Conservation (phyloP, 2,329 filamentous ascomycete genomes). For the Cladorrhinum sp. region DNA sequence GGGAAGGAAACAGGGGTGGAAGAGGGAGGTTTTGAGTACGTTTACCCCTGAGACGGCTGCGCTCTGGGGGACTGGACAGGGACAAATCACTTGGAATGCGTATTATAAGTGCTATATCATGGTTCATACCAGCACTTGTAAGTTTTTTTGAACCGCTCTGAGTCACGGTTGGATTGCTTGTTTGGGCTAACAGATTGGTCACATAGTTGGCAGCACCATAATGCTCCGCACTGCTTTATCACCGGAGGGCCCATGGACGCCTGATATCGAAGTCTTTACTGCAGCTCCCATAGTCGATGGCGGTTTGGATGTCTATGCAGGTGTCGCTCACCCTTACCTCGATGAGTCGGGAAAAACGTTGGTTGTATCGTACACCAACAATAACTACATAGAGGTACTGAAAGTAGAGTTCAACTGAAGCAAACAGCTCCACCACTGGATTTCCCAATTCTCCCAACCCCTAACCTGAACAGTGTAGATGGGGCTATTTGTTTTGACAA, state of each 20-base stretch:
- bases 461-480: too few species aligned
- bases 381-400: conserved; percentile 39
- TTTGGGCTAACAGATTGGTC: background rate
- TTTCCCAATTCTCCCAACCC: too few species aligned
- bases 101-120: conserved; percentile 37
- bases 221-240: conserved; percentile 29
- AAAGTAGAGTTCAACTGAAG: conserved; percentile 30
- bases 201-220: conserved; percentile 18
- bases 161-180: background rate
- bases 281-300: conserved; percentile 34
- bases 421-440: too few species aligned
- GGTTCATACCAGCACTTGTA: conserved; percentile 31
- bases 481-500: too few species aligned
- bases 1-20: conserved; percentile 39
- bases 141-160: too few species aligned
- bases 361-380: conserved; percentile 40
- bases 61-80: conserved; percentile 38
- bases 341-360: conserved; percentile 36
- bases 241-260: conserved; percentile 38
- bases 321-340: conserved; percentile 38
- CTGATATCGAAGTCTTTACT: conserved; percentile 35
- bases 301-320: conserved; percentile 38
- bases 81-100: conserved; percentile 37
- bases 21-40: conserved; percentile 28
- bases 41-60: conserved; percentile 38